phyloP scores from a whole-genome alignment of 305 asterid genomes.

The Solanum hybrid region DNA sequence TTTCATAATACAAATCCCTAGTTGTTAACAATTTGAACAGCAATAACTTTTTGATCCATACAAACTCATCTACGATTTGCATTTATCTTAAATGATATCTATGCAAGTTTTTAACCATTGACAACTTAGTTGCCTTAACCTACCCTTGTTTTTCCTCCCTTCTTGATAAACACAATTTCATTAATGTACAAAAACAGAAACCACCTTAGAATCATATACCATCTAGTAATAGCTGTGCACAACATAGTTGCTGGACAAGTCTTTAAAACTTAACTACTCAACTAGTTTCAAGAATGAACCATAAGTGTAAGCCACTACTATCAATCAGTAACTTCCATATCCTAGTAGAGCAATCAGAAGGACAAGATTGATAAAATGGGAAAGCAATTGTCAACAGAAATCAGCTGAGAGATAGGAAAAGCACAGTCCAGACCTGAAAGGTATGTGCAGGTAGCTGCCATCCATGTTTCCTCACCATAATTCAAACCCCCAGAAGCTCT shows the following conservation, averaged over 20 bases:
- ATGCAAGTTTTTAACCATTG: not conserved
- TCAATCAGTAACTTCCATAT: not conserved
- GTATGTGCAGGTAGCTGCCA: constrained; percentile 98
- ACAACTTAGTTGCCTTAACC: not conserved
- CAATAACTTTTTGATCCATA: not conserved
- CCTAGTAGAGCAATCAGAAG: not conserved
- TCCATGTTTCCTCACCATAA: constrained; percentile 96
- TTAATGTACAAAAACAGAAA: not conserved
- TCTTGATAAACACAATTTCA: not conserved
- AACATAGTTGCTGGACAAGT: not conserved
- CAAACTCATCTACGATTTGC: not conserved
- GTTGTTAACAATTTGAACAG: not conserved
- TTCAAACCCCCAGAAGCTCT: not conserved
- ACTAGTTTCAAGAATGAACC: not conserved
- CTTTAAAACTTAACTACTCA: not conserved
- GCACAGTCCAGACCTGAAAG: constrained; percentile 53
- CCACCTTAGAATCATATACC: not conserved
- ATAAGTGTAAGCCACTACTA: not conserved
- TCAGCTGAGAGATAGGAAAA: not conserved
- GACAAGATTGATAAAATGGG: not conserved
- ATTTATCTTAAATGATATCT: not conserved
- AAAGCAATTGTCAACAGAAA: not conserved
- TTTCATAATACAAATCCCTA: not conserved
- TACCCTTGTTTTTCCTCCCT: not conserved
- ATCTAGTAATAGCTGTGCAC: not conserved